Evolutionary conservation across 768 basidiomycete species (phyloP).

Genomic region (Porpolomopsis calyptriformis): DNA sequence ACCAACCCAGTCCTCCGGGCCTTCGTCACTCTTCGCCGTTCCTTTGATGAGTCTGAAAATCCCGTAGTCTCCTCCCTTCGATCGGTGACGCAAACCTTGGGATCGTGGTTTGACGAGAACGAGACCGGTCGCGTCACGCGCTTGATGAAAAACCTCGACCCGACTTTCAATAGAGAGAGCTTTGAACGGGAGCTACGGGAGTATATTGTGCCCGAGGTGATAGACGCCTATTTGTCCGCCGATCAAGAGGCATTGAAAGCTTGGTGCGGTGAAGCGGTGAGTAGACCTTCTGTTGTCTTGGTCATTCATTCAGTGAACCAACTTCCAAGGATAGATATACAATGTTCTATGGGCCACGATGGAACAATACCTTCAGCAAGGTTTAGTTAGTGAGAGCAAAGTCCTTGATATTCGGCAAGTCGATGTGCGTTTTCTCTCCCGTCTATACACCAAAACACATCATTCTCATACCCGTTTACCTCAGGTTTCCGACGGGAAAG

Average conservation of each 20-base stretch:
- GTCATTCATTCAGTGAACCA: slow-evolving; percentile 5
- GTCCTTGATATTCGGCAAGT: slow-evolving; percentile 96
- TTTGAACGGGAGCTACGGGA: slow-evolving; percentile 89
- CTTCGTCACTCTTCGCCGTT: slow-evolving; percentile 47
- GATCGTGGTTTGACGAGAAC: slow-evolving; percentile 92
- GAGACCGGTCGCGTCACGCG: slow-evolving; percentile 94
- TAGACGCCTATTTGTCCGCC: slow-evolving; percentile 89
- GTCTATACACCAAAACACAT: not conserved
- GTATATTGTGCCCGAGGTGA: slow-evolving; percentile 95
- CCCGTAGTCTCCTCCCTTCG: slow-evolving; percentile 75
- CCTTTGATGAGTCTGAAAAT: slow-evolving; percentile 89
- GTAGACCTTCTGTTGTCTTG: slow-evolving; percentile 19
- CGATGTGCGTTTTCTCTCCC: slow-evolving; percentile 50
- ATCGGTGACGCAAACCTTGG: slow-evolving; percentile 73
- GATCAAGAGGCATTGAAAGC: slow-evolving; percentile 75
- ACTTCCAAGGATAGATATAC: slow-evolving; percentile 53
- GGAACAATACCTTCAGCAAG: slow-evolving; percentile 86
- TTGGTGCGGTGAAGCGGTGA: slow-evolving; percentile 94
- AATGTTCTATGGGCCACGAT: slow-evolving; percentile 98
- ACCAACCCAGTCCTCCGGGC: slow-evolving; percentile 66
- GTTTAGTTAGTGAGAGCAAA: slow-evolving; percentile 85
- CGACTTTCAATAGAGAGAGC: slow-evolving; percentile 70
- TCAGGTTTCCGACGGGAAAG: slow-evolving; percentile 75
- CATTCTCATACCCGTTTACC: not conserved
- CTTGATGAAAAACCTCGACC: slow-evolving; percentile 81